A percentile compares a stretch with the other conserved stretches of the same genome.
These are phyloP conservation scores for Cyclocybe cylindracea DNA, from an alignment of 768 basidiomycete species.

Conservation along the genomic window DNA sequence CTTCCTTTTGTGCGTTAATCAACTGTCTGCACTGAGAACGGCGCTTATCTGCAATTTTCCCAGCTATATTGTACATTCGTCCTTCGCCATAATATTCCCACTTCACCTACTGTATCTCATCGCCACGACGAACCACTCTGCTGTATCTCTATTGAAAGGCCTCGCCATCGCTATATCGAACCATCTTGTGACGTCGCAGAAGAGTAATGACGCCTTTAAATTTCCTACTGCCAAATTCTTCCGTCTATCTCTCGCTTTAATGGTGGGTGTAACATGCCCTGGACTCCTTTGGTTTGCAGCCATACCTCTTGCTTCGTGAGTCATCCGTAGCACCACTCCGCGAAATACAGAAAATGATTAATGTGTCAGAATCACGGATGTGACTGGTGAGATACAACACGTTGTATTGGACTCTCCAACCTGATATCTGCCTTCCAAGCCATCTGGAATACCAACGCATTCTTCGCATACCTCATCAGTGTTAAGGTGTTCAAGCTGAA, in stretches of 20 bases:
- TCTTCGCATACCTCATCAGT: conserved; percentile 90
- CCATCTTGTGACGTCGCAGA: conserved; percentile 37
- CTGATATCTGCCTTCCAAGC: conserved; percentile 31
- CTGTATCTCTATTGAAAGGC: conserved; percentile 48
- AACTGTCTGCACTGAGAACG: neutral
- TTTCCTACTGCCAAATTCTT: conserved; percentile 40
- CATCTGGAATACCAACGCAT: conserved; percentile 88
- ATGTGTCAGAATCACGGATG: conserved; percentile 67
- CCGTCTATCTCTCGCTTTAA: conserved; percentile 42
- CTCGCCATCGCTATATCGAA: conserved; percentile 52
- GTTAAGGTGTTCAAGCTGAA: conserved; percentile 64
- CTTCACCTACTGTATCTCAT: conserved; percentile 73
- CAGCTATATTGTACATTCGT: conserved; percentile 88
- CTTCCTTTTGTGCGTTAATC: conserved; percentile 72
- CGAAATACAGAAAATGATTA: conserved; percentile 6
- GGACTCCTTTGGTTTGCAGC: conserved; percentile 76
- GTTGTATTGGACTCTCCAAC: conserved; percentile 6
- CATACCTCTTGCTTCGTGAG: conserved; percentile 73
- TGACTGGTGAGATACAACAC: conserved; percentile 55
- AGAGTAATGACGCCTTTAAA: conserved; percentile 29
- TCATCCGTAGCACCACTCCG: conserved; percentile 11
- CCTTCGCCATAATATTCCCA: conserved; percentile 78
- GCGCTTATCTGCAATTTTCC: neutral
- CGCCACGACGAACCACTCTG: conserved; percentile 46
- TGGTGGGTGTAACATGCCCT: conserved; percentile 62